Percentiles rank a stretch among this genome's conserved stretches.
phyloP scores from a whole-genome alignment of 805 yeast genomes.

The Candida palmyrensis region DNA sequence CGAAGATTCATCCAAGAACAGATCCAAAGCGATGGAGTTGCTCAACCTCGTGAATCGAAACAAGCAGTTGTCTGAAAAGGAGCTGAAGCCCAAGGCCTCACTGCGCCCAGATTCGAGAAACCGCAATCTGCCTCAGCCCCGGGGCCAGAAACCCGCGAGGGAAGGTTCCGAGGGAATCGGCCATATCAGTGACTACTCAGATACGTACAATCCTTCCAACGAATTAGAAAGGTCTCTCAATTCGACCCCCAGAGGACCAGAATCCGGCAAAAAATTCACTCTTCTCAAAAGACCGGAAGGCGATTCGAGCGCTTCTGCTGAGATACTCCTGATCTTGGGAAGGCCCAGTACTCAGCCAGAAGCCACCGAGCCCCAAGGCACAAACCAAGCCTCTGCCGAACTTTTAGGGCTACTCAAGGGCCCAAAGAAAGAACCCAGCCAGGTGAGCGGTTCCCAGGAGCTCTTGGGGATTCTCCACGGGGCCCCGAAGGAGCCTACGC shows the following conservation, averaged over 20 bases:
- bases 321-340: conserved; percentile 3
- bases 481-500: neutral
- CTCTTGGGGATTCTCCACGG: conserved; percentile 1
- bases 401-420: conserved; percentile 11
- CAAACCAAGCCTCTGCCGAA: conserved; percentile 11
- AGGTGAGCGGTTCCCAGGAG: conserved; percentile 1
- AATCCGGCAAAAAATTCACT: conserved; percentile 21
- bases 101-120: too few species aligned
- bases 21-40: conserved; percentile 27
- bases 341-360: neutral
- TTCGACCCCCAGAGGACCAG: conserved; percentile 5
- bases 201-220: conserved; percentile 17
- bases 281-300: conserved; percentile 21
- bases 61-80: neutral
- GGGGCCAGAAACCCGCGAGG: too few species aligned
- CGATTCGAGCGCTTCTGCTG: conserved; percentile 4
- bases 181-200: conserved; percentile 1
- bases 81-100: conserved; percentile 1
- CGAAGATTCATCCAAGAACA: conserved; percentile 11
- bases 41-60: conserved; percentile 21
- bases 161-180: too few species aligned
- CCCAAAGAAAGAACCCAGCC: neutral
- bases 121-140: too few species aligned
- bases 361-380: neutral
- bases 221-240: conserved; percentile 18